Conservation (phyloP, 352 stramenopile species). For the Phytophthora podocarpi region DNA sequence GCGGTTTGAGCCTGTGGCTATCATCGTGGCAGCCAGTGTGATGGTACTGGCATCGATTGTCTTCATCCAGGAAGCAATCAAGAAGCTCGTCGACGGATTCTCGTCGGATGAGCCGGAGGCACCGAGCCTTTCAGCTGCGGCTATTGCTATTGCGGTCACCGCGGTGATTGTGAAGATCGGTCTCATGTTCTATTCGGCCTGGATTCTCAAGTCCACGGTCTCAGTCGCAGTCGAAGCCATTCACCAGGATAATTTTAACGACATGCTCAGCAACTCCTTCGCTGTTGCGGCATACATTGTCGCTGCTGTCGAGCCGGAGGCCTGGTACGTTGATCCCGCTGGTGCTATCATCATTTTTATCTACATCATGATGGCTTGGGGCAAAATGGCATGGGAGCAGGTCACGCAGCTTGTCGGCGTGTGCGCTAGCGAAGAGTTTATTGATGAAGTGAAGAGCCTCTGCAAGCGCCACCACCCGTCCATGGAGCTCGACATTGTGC, state of each 20-base stretch:
- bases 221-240: conserved; percentile 62
- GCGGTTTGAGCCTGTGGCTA: conserved; percentile 92
- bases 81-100: conserved; percentile 53
- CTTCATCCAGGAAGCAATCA: conserved; percentile 68
- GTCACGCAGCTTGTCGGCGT: conserved; percentile 84
- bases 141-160: conserved; percentile 81
- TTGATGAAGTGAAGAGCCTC: conserved; percentile 86
- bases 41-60: conserved; percentile 93
- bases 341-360: conserved; percentile 93
- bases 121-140: conserved; percentile 86
- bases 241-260: conserved; percentile 95
- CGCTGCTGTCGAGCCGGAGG: conserved; percentile 42
- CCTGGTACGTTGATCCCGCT: conserved; percentile 92
- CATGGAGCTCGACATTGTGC: conserved; percentile 90
- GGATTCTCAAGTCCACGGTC: conserved; percentile 57
- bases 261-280: conserved; percentile 92
- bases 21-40: conserved; percentile 91
- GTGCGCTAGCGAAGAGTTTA: conserved; percentile 83
- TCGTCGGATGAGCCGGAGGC: conserved; percentile 62
- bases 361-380: conserved; percentile 94
- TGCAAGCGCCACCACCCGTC: conserved; percentile 69
- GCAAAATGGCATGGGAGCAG: conserved; percentile 91
- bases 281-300: conserved; percentile 81
- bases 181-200: conserved; percentile 68
- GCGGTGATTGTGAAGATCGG: conserved; percentile 73